Conservation (phyloP, 345 rosid species). For the Cardamine chenopodiifolia region DNA sequence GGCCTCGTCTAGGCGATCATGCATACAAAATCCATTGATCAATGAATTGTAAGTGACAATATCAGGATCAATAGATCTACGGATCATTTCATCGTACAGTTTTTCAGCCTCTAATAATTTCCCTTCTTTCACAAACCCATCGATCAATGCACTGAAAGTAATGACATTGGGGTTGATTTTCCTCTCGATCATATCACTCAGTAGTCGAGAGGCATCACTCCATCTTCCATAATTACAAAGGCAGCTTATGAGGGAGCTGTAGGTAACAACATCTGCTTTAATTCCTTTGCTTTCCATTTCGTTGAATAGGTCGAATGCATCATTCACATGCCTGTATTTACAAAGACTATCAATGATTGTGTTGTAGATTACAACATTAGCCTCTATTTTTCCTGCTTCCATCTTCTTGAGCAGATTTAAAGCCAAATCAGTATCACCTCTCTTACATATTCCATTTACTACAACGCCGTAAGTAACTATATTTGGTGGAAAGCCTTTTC, state of each 20-base stretch:
- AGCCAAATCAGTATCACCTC: too few species aligned
- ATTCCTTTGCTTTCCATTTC: too few species aligned
- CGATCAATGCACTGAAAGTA: background rate
- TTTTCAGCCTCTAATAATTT: background rate
- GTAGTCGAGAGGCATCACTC: background rate
- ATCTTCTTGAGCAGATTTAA: too few species aligned
- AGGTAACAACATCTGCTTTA: too few species aligned
- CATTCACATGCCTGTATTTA: too few species aligned
- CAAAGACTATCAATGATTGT: too few species aligned
- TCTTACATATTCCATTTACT: too few species aligned
- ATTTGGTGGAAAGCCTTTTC: too few species aligned
- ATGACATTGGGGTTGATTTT: background rate
- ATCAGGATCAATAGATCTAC: background rate
- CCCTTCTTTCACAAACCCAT: background rate
- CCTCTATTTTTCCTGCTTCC: too few species aligned
- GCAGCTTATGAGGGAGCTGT: background rate
- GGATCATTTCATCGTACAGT: background rate
- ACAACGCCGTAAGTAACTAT: too few species aligned
- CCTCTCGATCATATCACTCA: background rate
- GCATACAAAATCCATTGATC: constrained; percentile 9
- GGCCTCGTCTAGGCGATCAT: background rate
- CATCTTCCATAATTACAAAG: constrained; percentile 14
- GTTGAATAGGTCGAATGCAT: too few species aligned
- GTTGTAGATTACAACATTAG: too few species aligned
- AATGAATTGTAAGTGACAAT: background rate